Conservation (phyloP, 2,329 filamentous ascomycete genomes). For the Coniochaeta prunicola region DNA sequence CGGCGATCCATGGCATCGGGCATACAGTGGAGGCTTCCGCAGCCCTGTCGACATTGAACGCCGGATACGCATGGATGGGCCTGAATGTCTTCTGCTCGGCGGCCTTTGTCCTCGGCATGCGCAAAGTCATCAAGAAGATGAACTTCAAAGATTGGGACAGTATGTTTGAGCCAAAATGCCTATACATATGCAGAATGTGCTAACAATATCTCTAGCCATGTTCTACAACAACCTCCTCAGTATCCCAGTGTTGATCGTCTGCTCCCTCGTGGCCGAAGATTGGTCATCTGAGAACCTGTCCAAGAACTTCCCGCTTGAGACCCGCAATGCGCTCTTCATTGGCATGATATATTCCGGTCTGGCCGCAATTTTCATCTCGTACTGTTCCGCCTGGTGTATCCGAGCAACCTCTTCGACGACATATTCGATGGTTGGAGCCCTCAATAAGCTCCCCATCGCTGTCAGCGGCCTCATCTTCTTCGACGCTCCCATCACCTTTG, state of each 20-base stretch:
- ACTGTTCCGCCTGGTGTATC: slow-evolving; percentile 98
- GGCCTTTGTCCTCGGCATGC: slow-evolving; percentile 84
- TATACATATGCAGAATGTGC: slow-evolving; percentile 7
- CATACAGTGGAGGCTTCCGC: slow-evolving; percentile 54
- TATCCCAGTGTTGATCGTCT: slow-evolving; percentile 80
- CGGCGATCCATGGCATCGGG: slow-evolving; percentile 61
- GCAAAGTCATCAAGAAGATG: slow-evolving; percentile 98
- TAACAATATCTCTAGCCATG: slow-evolving; percentile 64
- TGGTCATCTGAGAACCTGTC: slow-evolving; percentile 81
- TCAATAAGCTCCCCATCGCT: slow-evolving; percentile 97
- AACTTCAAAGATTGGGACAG: slow-evolving; percentile 99
- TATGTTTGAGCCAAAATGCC: slow-evolving; percentile 46
- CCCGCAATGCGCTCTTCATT: slow-evolving; percentile 70
- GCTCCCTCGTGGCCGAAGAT: slow-evolving; percentile 79
- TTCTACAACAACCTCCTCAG: slow-evolving; percentile 99
- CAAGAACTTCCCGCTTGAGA: slow-evolving; percentile 80
- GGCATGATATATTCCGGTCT: slow-evolving; percentile 94
- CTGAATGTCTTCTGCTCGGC: slow-evolving; percentile 95
- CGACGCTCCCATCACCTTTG: slow-evolving; percentile 84
- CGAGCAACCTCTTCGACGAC: slow-evolving; percentile 95
- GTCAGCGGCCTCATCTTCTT: slow-evolving; percentile 93
- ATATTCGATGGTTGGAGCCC: slow-evolving; percentile 95
- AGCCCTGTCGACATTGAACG: slow-evolving; percentile 82
- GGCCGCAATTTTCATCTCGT: slow-evolving; percentile 96
- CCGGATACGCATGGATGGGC: slow-evolving; percentile 96